Conservation (phyloP, 495 filamentous ascomycete species). For the Neurospora tetraspora region DNA sequence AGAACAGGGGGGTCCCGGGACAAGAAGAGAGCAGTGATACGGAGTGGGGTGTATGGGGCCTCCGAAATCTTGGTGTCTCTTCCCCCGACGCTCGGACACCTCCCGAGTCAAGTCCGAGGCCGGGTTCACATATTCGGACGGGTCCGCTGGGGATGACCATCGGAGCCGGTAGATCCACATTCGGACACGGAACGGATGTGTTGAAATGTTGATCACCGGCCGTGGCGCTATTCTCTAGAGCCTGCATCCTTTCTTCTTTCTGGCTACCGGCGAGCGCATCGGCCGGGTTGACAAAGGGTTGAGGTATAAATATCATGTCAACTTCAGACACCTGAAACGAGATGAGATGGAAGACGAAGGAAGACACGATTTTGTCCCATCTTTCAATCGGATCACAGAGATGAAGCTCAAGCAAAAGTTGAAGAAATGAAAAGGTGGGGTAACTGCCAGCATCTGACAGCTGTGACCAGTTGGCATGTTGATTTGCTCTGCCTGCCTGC, state of each 20-base stretch:
- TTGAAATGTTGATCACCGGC: neutral
- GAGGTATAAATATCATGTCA: slow-evolving; percentile 4
- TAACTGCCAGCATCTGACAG: neutral
- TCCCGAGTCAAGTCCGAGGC: neutral
- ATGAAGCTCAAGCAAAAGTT: neutral
- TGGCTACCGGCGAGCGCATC: neutral
- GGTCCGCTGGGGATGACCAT: neutral
- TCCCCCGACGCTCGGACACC: neutral
- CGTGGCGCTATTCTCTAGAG: neutral
- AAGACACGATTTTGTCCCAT: neutral
- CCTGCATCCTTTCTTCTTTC: neutral
- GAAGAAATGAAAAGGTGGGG: neutral
- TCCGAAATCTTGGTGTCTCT: slow-evolving; percentile 1
- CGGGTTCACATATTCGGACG: neutral
- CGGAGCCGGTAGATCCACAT: neutral
- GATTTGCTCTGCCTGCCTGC: neutral
- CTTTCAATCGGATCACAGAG: neutral
- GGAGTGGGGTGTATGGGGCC: neutral
- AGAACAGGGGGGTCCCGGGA: neutral
- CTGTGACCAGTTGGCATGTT: neutral
- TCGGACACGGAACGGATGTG: neutral
- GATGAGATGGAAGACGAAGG: neutral
- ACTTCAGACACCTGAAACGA: neutral
- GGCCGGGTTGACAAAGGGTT: slow-evolving; percentile 13
- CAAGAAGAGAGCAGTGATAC: neutral